Evolutionary conservation across 139 green algal species (phyloP).

Genomic region (Tetraselmis striata): DNA sequence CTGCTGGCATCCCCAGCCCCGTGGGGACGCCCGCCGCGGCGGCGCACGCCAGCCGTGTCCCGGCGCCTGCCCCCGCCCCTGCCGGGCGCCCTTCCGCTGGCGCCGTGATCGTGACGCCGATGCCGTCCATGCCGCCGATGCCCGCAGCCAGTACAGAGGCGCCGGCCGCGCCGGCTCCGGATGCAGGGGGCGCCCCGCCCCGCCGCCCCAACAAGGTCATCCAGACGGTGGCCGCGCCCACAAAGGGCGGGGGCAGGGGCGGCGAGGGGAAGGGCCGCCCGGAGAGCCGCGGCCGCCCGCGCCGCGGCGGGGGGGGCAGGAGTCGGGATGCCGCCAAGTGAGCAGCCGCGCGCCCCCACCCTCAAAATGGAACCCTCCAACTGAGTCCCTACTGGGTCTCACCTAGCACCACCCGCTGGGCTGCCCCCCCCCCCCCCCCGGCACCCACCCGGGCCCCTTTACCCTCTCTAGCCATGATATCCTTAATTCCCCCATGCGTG

Average conservation of each 20-base stretch:
- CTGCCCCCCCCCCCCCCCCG: too few relatives aligned
- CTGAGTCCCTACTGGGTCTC: too few relatives aligned
- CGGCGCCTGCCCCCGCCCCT: too few relatives aligned
- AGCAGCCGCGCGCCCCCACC: too few relatives aligned
- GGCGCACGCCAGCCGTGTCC: not conserved
- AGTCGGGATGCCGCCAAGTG: too few relatives aligned
- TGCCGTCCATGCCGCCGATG: not conserved
- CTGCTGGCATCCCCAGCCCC: not conserved
- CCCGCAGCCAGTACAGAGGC: not conserved
- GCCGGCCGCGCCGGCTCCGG: not conserved
- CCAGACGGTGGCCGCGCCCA: not conserved
- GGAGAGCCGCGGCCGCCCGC: not conserved
- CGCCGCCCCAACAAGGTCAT: not conserved
- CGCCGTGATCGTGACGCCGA: not conserved
- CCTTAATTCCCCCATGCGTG: too few relatives aligned
- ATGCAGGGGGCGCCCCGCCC: not conserved
- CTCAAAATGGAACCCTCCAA: too few relatives aligned
- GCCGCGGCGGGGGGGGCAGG: too few relatives aligned
- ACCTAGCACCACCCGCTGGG: too few relatives aligned
- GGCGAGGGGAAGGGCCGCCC: not conserved
- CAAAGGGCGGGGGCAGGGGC: not conserved
- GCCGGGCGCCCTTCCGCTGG: too few relatives aligned
- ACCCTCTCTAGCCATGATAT: too few relatives aligned
- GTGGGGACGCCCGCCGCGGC: not conserved
- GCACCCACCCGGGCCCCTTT: too few relatives aligned